Percentiles rank a stretch among this genome's conserved stretches.
These are phyloP conservation scores for Cytospora mali DNA, from an alignment of 2,329 filamentous ascomycete species.

Conservation along the genomic window DNA sequence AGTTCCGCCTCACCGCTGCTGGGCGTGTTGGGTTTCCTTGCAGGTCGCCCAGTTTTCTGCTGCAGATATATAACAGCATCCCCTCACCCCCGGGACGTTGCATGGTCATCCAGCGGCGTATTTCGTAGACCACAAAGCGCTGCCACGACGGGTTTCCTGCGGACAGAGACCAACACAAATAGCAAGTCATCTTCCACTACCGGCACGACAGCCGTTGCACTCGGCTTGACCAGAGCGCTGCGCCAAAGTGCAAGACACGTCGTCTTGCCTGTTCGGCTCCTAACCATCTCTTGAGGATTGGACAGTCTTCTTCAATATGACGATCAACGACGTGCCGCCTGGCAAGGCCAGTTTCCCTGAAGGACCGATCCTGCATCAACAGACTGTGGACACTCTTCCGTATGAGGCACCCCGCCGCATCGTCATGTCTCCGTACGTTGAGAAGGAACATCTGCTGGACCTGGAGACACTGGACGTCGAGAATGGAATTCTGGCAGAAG, in stretches of 20 bases:
- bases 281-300: background rate
- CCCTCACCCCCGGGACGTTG: background rate
- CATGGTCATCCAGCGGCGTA: background rate
- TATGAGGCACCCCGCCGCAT: slow-evolving; percentile 44
- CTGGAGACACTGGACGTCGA: slow-evolving; percentile 66
- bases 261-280: too few relatives aligned
- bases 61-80: background rate
- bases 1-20: slow-evolving; percentile 1
- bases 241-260: background rate
- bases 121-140: background rate
- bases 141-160: background rate
- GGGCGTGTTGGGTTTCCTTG: background rate
- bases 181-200: background rate
- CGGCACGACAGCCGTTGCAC: background rate
- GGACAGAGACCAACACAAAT: background rate
- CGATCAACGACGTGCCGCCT: slow-evolving; percentile 6
- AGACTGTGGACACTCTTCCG: slow-evolving; percentile 8
- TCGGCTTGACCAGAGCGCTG: background rate
- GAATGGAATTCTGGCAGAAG: slow-evolving; percentile 70
- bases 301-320: slow-evolving; percentile 1
- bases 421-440: slow-evolving; percentile 76
- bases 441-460: slow-evolving; percentile 71
- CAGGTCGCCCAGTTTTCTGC: background rate
- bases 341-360: slow-evolving; percentile 2
- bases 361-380: slow-evolving; percentile 1